Evolutionary conservation across 2,329 filamentous ascomycete species (phyloP), one percentile per base, ranked within the genome.

Genomic region (Furcasterigmium furcatum): DNA sequence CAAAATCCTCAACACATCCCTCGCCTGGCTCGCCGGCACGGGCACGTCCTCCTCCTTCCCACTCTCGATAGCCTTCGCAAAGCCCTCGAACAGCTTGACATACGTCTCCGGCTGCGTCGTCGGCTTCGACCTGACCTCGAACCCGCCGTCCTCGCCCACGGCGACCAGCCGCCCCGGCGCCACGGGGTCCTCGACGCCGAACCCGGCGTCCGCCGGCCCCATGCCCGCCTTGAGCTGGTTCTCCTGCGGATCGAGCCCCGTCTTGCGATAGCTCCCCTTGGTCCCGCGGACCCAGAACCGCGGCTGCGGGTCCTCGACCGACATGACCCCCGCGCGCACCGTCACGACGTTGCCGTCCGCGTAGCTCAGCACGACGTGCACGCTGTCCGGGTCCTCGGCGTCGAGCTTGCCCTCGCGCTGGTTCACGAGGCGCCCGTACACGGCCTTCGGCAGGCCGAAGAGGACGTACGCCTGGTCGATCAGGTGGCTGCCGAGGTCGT

Each of bases 261-360:
- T 67, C 73, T 91, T 92, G 70, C 80, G 85, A 66, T 85, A 92
- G 58, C 79, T 87, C 1, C 86, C 88, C 64, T 84, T 82, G 16
- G 80, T 80, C 19, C 88, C 88, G 21, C 87, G 74, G 9, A 91
- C 73, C 87, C 88, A 91, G 72, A 84, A 92, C 32, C 88, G 72
- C 48, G 86, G 71, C 69, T 92, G 88, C 50, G 79, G 71, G 20
- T 71, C 71, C 65, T 91, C 87, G 4, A 80, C 79, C 59, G 82
- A 87, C 41, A 89, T 71, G 19, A 87, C 79, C 35, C 77, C 80
- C 46, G 84, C 85, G 60, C 88, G 87, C 40, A 82, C 81, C 38
- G 84, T 84, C 10, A 82, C 87, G 38, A 89, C 62, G 51, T 85
- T 66, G 6, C 82, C 83, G 34, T 72, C 67, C 44, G 64, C 61